These are phyloP conservation scores for Diplodia sapinea DNA, from an alignment of 2,329 filamentous ascomycete species.

Conservation along the genomic window DNA sequence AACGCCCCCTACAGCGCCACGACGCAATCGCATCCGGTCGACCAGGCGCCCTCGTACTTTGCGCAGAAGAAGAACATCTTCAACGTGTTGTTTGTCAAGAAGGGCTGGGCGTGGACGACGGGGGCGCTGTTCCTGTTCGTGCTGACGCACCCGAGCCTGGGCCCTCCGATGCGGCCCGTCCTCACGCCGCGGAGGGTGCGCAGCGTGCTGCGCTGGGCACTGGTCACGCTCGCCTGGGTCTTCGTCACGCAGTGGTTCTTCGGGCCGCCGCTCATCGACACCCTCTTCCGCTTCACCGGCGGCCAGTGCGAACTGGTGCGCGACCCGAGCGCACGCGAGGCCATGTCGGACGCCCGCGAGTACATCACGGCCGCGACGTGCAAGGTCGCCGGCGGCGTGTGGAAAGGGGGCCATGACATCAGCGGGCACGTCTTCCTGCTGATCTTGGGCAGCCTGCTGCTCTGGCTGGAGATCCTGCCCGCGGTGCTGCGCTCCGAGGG, in stretches of 20 bases:
- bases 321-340: conserved; percentile 55
- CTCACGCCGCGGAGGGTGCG: conserved; percentile 58
- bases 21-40: conserved; percentile 66
- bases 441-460: conserved; percentile 79
- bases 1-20: conserved; percentile 65
- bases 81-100: conserved; percentile 92
- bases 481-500: conserved; percentile 58
- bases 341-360: conserved; percentile 52
- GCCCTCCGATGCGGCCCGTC: conserved; percentile 48
- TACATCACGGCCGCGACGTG: conserved; percentile 79
- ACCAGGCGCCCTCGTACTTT: conserved; percentile 79
- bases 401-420: conserved; percentile 95
- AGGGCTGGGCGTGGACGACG: conserved; percentile 92
- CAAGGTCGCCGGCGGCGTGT: conserved; percentile 78
- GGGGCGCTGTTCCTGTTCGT: conserved; percentile 73
- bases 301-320: conserved; percentile 74
- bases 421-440: conserved; percentile 94
- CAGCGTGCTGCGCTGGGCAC: conserved; percentile 70
- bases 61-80: conserved; percentile 91
- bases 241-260: conserved; percentile 97
- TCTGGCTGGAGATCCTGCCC: conserved; percentile 79
- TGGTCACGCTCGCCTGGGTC: conserved; percentile 80
- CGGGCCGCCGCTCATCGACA: conserved; percentile 86
- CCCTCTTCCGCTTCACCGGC: conserved; percentile 85
- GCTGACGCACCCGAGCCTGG: conserved; percentile 67